Percentiles rank a stretch among this genome's conserved stretches.
Evolutionary conservation across 1,139 yeast genomes (phyloP).

Genomic region (Sporopachydermia cereana): DNA sequence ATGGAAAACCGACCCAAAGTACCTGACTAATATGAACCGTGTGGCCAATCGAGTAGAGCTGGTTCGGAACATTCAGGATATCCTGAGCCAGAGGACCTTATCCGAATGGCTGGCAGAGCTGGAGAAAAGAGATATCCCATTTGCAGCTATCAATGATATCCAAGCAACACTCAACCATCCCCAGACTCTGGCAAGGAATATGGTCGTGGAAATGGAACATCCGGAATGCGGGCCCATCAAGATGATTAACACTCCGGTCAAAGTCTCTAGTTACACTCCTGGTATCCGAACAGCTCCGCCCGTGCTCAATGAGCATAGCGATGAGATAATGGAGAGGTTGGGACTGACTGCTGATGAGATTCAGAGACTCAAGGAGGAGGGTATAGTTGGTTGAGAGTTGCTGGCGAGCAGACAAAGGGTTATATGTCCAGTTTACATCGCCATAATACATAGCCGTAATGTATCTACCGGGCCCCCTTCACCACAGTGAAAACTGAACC

Average conservation of each 20-base stretch:
- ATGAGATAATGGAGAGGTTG: conserved; percentile 11
- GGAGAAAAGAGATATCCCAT: conserved; percentile 26
- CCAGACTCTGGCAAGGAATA: conserved; percentile 27
- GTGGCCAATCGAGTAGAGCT: conserved; percentile 25
- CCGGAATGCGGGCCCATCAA: conserved; percentile 25
- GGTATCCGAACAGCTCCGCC: conserved; percentile 15
- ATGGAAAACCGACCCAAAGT: conserved; percentile 25
- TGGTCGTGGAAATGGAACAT: conserved; percentile 26
- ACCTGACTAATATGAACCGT: conserved; percentile 25
- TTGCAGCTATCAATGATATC: conserved; percentile 31
- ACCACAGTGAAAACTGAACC: no score
- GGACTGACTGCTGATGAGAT: conserved; percentile 17
- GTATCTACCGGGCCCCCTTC: no score
- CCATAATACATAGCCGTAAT: no score
- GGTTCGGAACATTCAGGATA: conserved; percentile 22
- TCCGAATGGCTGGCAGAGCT: conserved; percentile 26
- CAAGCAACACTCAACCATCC: conserved; percentile 25
- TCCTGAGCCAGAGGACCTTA: conserved; percentile 22
- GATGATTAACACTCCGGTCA: conserved; percentile 28
- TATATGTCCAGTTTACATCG: no score
- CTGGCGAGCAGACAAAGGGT: no score
- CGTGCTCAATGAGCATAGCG: conserved; percentile 16
- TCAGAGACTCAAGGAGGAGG: conserved; percentile 14
- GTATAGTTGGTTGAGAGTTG: conserved; percentile 17
- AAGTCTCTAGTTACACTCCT: conserved; percentile 17